Evolutionary conservation across 2,329 filamentous ascomycete species (phyloP).

Genomic region (Colletotrichum filicis): DNA sequence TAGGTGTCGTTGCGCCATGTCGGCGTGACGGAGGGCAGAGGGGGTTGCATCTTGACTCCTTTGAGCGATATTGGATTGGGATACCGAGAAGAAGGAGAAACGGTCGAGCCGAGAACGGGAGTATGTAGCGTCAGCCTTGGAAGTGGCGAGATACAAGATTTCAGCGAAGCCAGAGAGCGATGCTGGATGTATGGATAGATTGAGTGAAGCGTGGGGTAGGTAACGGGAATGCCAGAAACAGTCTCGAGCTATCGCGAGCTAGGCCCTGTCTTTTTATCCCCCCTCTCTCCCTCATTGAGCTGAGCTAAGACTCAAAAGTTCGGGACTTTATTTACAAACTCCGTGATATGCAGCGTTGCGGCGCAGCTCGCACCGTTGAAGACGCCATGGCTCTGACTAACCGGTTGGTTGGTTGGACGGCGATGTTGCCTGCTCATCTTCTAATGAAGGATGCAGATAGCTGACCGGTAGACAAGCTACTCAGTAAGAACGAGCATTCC

Average conservation of each 20-base stretch:
- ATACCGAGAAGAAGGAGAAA: not conserved
- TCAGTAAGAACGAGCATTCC: not conserved
- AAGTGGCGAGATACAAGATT: not conserved
- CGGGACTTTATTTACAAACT: not conserved
- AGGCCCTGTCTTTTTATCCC: constrained; percentile 16
- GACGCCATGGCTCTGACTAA: not conserved
- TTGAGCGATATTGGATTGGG: not conserved
- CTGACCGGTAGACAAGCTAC: not conserved
- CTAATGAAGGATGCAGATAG: not conserved
- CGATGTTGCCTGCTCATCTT: not conserved
- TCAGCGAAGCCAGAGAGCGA: not conserved
- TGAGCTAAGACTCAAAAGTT: not conserved
- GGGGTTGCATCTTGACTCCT: constrained; percentile 24
- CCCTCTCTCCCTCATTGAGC: not conserved
- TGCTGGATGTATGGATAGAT: not conserved
- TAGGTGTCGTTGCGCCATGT: constrained; percentile 49
- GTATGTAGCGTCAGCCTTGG: not conserved
- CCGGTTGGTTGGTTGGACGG: not conserved
- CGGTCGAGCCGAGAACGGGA: not conserved
- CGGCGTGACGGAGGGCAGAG: constrained; percentile 36
- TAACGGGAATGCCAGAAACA: not conserved
- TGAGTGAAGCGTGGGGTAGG: not conserved
- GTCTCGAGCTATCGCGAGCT: not conserved
- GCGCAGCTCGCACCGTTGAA: not conserved
- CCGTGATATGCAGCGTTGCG: not conserved